phyloP scores from a whole-genome alignment of 257 asterid species.

The Nicotiana otophora region DNA sequence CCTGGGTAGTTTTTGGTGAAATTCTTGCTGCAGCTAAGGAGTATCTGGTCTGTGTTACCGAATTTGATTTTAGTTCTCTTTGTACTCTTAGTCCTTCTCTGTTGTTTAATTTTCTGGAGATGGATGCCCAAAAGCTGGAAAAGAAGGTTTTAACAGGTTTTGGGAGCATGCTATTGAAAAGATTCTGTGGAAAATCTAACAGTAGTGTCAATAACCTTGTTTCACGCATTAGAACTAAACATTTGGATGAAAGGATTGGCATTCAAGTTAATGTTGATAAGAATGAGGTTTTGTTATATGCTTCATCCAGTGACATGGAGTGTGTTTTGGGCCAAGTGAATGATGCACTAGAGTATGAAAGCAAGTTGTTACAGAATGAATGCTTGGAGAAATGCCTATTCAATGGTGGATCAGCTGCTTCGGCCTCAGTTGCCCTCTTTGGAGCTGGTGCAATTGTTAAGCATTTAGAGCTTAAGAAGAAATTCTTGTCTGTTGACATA shows the following conservation, averaged over 20 bases:
- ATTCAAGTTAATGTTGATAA: constrained; percentile 65
- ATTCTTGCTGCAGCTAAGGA: too few species aligned
- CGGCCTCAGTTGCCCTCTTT: constrained; percentile 63
- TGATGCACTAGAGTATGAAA: constrained; percentile 53
- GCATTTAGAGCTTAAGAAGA: constrained; percentile 79
- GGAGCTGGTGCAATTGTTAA: constrained; percentile 94
- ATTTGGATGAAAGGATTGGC: constrained; percentile 58
- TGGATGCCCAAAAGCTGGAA: constrained; percentile 57
- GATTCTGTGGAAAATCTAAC: constrained; percentile 71
- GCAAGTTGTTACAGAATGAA: constrained; percentile 57
- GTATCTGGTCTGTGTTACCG: constrained; percentile 83
- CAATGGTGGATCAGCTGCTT: constrained; percentile 44
- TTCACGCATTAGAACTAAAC: constrained; percentile 51
- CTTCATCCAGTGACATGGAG: constrained; percentile 64
- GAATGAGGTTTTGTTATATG: constrained; percentile 57
- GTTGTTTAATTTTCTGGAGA: constrained; percentile 49
- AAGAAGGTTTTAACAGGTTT: constrained; percentile 52
- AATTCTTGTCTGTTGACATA: constrained; percentile 67
- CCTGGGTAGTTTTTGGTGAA: too few species aligned
- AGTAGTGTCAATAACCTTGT: constrained; percentile 41
- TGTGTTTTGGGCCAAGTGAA: constrained; percentile 40
- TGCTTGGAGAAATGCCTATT: constrained; percentile 69
- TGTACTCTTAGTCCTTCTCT: constrained; percentile 56
- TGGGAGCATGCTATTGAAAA: constrained; percentile 57
- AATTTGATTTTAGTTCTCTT: constrained; percentile 45